Percentiles rank a stretch among this genome's conserved stretches.
These are phyloP conservation scores for Aurantiochytrium sp. DNA, from an alignment of 108 stramenopile species.

Conservation along the genomic window DNA sequence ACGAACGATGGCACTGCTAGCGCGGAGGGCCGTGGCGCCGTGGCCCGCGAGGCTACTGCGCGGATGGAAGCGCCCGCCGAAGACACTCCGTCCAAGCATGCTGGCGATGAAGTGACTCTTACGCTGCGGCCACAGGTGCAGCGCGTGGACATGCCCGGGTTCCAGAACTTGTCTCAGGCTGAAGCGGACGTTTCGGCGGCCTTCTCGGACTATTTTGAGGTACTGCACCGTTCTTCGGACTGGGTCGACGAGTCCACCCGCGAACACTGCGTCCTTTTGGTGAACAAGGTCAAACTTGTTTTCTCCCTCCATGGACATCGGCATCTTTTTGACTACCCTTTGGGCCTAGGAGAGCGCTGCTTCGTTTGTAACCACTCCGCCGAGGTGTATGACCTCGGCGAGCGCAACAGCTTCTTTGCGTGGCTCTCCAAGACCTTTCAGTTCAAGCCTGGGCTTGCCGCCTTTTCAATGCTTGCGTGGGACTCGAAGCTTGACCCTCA, in stretches of 20 bases:
- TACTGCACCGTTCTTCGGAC: neutral
- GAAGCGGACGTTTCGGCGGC: neutral
- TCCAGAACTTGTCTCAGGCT: neutral
- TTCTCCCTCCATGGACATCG: neutral
- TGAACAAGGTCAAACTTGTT: neutral
- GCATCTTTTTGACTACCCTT: neutral
- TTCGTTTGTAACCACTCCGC: neutral
- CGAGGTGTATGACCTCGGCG: neutral
- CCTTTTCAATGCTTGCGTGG: neutral
- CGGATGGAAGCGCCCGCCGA: neutral
- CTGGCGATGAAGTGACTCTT: neutral
- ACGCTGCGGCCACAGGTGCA: neutral
- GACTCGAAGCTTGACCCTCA: neutral
- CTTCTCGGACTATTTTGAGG: neutral
- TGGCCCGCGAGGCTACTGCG: no score
- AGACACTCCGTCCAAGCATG: neutral
- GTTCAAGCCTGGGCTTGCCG: neutral
- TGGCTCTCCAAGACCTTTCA: neutral
- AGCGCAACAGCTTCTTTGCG: neutral
- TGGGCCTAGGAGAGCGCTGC: neutral
- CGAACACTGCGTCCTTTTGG: neutral
- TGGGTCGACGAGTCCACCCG: neutral
- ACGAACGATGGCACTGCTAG: no score
- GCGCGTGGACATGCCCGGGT: neutral
- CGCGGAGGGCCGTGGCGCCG: no score